Conservation (phyloP, 805 yeast genomes). For the Wickerhamiella azymoides region DNA sequence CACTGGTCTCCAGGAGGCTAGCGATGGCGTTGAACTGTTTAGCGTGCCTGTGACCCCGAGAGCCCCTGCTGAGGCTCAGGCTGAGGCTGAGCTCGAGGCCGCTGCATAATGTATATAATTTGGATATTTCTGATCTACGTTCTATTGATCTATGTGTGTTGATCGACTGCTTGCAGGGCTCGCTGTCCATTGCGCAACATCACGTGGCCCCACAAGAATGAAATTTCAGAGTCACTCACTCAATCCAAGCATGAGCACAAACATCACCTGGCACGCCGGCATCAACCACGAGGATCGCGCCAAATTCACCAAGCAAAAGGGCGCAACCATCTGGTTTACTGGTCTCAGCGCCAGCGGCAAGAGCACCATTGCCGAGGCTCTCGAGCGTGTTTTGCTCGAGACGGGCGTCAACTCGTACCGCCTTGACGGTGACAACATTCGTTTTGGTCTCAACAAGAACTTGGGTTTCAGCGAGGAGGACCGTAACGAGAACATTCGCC, state of each 20-base stretch:
- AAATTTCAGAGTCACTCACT: not conserved
- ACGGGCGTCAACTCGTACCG: conserved; percentile 66
- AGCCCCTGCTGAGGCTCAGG: not conserved
- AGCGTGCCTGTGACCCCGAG: not conserved
- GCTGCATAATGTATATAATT: not conserved
- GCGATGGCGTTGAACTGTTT: not conserved
- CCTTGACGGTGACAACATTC: conserved; percentile 81
- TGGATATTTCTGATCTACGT: too few relatives aligned
- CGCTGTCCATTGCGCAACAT: conserved; percentile 4
- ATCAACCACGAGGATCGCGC: conserved; percentile 72
- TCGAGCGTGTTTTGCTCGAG: conserved; percentile 68
- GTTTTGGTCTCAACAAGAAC: conserved; percentile 92
- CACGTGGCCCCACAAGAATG: not conserved
- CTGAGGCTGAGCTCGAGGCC: not conserved
- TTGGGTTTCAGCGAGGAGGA: conserved; percentile 85
- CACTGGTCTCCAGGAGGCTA: not conserved
- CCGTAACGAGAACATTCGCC: conserved; percentile 86
- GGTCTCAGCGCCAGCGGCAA: conserved; percentile 94
- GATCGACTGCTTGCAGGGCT: too few relatives aligned
- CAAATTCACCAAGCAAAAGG: conserved; percentile 58
- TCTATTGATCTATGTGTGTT: too few relatives aligned
- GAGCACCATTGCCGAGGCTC: conserved; percentile 86
- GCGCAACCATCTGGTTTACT: conserved; percentile 89
- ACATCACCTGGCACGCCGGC: conserved; percentile 93
- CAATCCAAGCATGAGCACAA: conserved; percentile 59